Conservation (phyloP, 768 basidiomycete genomes). For the Leccinellum albellum region DNA sequence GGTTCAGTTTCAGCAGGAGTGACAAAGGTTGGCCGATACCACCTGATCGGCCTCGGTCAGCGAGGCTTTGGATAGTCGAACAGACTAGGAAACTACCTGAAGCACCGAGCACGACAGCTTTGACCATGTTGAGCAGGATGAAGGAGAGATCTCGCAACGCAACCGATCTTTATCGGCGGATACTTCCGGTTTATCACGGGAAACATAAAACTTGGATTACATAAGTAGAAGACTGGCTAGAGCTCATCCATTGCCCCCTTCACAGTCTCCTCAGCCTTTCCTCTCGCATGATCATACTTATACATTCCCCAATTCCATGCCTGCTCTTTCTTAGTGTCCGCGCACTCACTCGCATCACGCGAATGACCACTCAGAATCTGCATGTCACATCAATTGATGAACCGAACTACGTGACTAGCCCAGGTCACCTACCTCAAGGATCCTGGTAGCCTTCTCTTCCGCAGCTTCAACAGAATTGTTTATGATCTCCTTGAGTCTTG, state of each 20-base stretch:
- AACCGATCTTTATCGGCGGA: constrained; percentile 20
- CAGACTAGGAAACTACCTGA: constrained; percentile 52
- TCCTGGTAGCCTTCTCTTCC: constrained; percentile 66
- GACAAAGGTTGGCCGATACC: constrained; percentile 97
- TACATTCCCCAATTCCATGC: constrained; percentile 17
- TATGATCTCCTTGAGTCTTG: constrained; percentile 62
- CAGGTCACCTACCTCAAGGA: constrained; percentile 36
- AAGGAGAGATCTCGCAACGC: neutral
- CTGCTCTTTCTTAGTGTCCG: constrained; percentile 15
- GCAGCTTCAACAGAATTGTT: constrained; percentile 64
- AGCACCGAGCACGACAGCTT: constrained; percentile 95
- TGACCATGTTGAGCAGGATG: constrained; percentile 34
- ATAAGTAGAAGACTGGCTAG: neutral
- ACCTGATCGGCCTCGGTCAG: constrained; percentile 43
- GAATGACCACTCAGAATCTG: constrained; percentile 40
- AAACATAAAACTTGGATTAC: neutral
- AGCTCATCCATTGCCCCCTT: constrained; percentile 30
- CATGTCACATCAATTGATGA: neutral
- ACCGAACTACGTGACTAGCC: neutral
- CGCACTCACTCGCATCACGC: constrained; percentile 20
- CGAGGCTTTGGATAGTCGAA: neutral
- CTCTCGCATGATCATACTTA: constrained; percentile 25
- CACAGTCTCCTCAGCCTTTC: constrained; percentile 17
- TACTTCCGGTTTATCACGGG: constrained; percentile 8
- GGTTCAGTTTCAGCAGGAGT: constrained; percentile 85